A percentile compares a stretch with the other conserved stretches of the same genome.
Conservation (phyloP, 2,329 filamentous ascomycete genomes). For the Thermomyces lanuginosus region DNA sequence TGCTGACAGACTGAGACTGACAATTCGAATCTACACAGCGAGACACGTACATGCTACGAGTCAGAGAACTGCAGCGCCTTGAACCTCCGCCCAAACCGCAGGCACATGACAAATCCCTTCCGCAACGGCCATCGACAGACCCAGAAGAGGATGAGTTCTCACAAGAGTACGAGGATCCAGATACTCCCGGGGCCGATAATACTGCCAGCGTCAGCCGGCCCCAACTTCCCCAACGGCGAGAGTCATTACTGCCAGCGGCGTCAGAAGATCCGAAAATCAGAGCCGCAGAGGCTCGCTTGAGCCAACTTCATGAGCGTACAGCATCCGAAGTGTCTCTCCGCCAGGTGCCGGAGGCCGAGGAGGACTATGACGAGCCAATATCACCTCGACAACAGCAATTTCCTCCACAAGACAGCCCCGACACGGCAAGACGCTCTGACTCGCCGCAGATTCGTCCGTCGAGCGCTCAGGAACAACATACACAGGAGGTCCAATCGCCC, state of each 20-base stretch:
- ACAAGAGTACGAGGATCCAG: too few relatives aligned
- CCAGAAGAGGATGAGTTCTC: too few relatives aligned
- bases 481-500: constrained; percentile 10
- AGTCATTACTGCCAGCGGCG: constrained; percentile 22
- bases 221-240: constrained; percentile 20
- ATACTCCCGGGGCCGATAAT: too few relatives aligned
- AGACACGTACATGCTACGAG: constrained; percentile 76
- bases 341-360: constrained; percentile 36
- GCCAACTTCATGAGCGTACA: constrained; percentile 31
- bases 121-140: constrained; percentile 50
- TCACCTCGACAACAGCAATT: constrained; percentile 51
- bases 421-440: too few relatives aligned
- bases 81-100: constrained; percentile 32
- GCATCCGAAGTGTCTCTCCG: constrained; percentile 8
- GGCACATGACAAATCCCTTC: constrained; percentile 55
- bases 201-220: too few relatives aligned
- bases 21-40: constrained; percentile 37
- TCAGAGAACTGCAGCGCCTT: constrained; percentile 68
- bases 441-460: constrained; percentile 2
- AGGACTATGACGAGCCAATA: constrained; percentile 51
- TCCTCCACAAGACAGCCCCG: too few relatives aligned
- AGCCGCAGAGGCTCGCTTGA: constrained; percentile 5
- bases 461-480: constrained; percentile 4
- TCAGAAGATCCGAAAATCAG: constrained; percentile 13
- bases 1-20: constrained; percentile 7